phyloP scores from a whole-genome alignment of 2,329 filamentous ascomycete genomes.

The Fusarium continuum region DNA sequence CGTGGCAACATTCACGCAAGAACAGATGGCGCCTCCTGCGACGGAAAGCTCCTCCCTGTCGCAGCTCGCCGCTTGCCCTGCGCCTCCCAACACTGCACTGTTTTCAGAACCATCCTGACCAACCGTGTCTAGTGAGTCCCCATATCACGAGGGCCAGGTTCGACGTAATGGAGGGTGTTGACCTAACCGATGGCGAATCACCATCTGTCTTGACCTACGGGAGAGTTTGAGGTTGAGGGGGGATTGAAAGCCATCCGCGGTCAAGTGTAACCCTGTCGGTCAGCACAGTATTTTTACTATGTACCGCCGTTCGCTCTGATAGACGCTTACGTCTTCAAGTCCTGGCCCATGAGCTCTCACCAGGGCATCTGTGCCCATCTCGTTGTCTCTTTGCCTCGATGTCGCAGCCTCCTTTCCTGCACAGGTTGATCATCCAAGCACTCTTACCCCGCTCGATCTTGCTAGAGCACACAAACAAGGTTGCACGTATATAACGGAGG shows the following conservation, averaged over 20 bases:
- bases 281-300: conserved; percentile 37
- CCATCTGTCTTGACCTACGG: conserved; percentile 9
- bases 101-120: conserved; percentile 28
- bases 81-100: conserved; percentile 7
- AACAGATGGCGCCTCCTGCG: background rate
- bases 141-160: conserved; percentile 23
- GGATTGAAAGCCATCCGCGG: conserved; percentile 28
- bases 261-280: conserved; percentile 31
- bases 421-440: conserved; percentile 32
- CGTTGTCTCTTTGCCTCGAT: conserved; percentile 11
- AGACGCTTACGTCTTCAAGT: conserved; percentile 4
- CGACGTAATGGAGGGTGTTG: conserved; percentile 28
- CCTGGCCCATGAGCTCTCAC: background rate
- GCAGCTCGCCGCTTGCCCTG: conserved; percentile 1
- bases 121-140: conserved; percentile 11
- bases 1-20: conserved; percentile 13
- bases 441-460: conserved; percentile 41
- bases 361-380: conserved; percentile 2
- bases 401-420: conserved; percentile 14
- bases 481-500: conserved; percentile 30
- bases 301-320: conserved; percentile 7
- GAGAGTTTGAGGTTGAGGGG: conserved; percentile 33
- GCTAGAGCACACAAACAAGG: conserved; percentile 14
- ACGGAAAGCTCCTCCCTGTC: conserved; percentile 4
- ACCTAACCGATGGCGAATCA: conserved; percentile 24